Evolutionary conservation across 2,329 filamentous ascomycete species (phyloP).

Genomic region (Drechslera avenae): DNA sequence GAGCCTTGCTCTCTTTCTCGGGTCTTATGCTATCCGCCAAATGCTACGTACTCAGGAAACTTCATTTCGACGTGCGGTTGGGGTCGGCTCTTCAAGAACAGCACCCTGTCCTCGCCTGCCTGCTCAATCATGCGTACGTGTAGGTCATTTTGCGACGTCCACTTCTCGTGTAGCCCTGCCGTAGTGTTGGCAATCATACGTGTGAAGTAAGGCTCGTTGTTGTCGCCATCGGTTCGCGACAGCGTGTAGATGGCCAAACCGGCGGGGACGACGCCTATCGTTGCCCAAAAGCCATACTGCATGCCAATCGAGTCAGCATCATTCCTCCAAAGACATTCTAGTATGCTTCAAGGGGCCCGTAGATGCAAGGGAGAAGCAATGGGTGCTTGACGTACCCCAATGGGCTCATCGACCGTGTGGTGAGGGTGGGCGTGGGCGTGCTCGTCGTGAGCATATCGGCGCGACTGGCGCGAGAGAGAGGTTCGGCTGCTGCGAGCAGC

Average conservation of each 20-base stretch:
- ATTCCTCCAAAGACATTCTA: background rate
- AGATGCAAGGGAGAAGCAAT: slow-evolving; percentile 11
- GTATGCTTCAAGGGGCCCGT: background rate
- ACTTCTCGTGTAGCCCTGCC: slow-evolving; percentile 57
- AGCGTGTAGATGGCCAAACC: slow-evolving; percentile 53
- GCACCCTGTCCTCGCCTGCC: slow-evolving; percentile 65
- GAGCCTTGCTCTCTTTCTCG: background rate
- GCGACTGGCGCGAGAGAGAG: slow-evolving; percentile 46
- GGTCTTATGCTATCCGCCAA: background rate
- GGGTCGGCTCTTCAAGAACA: slow-evolving; percentile 59
- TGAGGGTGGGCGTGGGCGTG: slow-evolving; percentile 44
- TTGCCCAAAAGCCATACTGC: slow-evolving; percentile 55
- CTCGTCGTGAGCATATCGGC: slow-evolving; percentile 49
- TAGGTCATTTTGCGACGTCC: slow-evolving; percentile 62
- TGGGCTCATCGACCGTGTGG: slow-evolving; percentile 52
- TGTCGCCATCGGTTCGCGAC: slow-evolving; percentile 47
- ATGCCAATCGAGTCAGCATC: slow-evolving; percentile 30
- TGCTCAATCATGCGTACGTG: slow-evolving; percentile 67
- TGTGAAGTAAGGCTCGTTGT: slow-evolving; percentile 52
- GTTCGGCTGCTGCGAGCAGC: slow-evolving; percentile 49
- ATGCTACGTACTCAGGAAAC: slow-evolving; percentile 66
- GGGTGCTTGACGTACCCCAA: slow-evolving; percentile 55
- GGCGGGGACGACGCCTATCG: slow-evolving; percentile 53
- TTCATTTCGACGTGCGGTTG: slow-evolving; percentile 60
- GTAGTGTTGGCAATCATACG: slow-evolving; percentile 62